These are phyloP conservation scores for Inosperma sp. DNA, from an alignment of 768 basidiomycete genomes.

Conservation along the genomic window DNA sequence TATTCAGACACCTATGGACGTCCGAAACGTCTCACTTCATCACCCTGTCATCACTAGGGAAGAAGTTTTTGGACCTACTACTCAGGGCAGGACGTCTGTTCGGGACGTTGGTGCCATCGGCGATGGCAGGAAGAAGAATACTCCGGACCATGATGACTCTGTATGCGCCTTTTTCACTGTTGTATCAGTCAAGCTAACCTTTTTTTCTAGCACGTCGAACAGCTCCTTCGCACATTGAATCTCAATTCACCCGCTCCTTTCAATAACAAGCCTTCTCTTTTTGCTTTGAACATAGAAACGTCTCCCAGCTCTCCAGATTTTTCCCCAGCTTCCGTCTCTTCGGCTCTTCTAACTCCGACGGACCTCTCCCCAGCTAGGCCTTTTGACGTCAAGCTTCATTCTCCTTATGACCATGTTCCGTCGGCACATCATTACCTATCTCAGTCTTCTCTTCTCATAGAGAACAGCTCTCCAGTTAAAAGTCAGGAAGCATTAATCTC, in stretches of 20 bases:
- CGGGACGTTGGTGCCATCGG: slow-evolving; percentile 72
- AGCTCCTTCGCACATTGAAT: slow-evolving; percentile 73
- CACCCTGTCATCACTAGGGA: slow-evolving; percentile 41
- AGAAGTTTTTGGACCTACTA: slow-evolving; percentile 61
- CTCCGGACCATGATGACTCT: slow-evolving; percentile 52
- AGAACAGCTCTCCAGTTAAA: slow-evolving; percentile 28
- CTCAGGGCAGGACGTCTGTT: slow-evolving; percentile 25
- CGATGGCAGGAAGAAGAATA: slow-evolving; percentile 66
- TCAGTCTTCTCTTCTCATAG: slow-evolving; percentile 42
- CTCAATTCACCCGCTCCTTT: slow-evolving; percentile 69
- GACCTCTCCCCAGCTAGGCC: slow-evolving; percentile 64
- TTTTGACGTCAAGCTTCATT: slow-evolving; percentile 53
- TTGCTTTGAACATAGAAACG: slow-evolving; percentile 41
- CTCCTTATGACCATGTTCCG: slow-evolving; percentile 47
- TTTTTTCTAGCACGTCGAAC: slow-evolving; percentile 67
- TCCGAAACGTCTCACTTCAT: slow-evolving; percentile 21
- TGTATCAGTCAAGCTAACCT: slow-evolving; percentile 17
- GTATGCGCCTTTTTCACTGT: slow-evolving; percentile 33
- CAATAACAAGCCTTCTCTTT: slow-evolving; percentile 37
- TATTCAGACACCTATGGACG: slow-evolving; percentile 26
- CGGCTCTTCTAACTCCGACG: slow-evolving; percentile 68
- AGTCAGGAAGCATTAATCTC: slow-evolving; percentile 20
- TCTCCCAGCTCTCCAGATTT: slow-evolving; percentile 61
- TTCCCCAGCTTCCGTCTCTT: slow-evolving; percentile 68
- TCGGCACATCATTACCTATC: slow-evolving; percentile 40